Conservation (phyloP, 2,329 filamentous ascomycete species). For the Leptographium radiaticola region DNA sequence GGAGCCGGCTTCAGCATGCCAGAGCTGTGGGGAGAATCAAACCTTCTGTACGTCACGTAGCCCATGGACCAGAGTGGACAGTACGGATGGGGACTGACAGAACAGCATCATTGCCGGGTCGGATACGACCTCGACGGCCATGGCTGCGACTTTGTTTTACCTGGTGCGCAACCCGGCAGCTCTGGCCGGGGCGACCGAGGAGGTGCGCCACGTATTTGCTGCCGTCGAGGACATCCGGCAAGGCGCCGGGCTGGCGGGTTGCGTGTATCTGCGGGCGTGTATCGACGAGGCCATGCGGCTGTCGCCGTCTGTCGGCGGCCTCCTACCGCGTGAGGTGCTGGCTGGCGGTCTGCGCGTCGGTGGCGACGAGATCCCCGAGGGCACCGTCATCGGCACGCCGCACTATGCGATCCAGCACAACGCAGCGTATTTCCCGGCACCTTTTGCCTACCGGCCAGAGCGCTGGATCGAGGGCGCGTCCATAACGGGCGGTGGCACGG, state of each 20-base stretch:
- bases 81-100: neutral
- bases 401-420: constrained; percentile 60
- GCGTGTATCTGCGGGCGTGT: constrained; percentile 48
- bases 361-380: constrained; percentile 39
- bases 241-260: constrained; percentile 33
- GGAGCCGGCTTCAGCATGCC: constrained; percentile 51
- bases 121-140: constrained; percentile 58
- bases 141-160: constrained; percentile 51
- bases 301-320: constrained; percentile 46
- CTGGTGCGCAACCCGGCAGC: constrained; percentile 38
- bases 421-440: constrained; percentile 44
- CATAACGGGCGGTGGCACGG: constrained; percentile 14
- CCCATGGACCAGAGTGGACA: neutral
- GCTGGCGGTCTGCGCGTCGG: constrained; percentile 40
- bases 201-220: constrained; percentile 38
- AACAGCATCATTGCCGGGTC: constrained; percentile 53
- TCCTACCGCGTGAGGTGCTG: constrained; percentile 46
- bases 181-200: constrained; percentile 32
- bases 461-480: constrained; percentile 44
- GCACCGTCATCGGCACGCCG: constrained; percentile 50
- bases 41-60: constrained; percentile 37
- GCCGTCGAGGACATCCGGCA: constrained; percentile 41
- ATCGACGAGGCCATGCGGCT: constrained; percentile 54
- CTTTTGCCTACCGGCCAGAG: constrained; percentile 48
- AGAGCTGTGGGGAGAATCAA: constrained; percentile 60